Conservation (phyloP, 176 grass and related monocot genomes). For the Phyllostachys edulis region DNA sequence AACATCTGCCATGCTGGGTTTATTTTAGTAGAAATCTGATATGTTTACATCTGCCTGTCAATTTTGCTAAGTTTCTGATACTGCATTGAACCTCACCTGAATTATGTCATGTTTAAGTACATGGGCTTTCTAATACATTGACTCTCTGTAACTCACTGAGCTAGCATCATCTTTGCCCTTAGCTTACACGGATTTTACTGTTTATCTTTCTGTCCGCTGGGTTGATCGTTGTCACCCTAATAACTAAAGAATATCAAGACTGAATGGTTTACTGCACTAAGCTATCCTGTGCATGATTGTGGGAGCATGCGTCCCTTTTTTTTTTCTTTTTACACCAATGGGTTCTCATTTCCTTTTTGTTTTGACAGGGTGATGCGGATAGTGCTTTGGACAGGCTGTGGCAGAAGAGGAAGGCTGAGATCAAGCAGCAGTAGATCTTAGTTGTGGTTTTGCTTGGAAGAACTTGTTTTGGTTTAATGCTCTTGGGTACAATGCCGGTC, state of each 20-base stretch:
- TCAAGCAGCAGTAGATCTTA: slow-evolving; percentile 62
- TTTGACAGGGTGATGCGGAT: slow-evolving; percentile 68
- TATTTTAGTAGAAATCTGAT: neutral
- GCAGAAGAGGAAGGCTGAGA: slow-evolving; percentile 70
- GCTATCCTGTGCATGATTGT: neutral
- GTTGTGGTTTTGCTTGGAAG: neutral
- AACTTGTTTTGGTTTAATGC: slow-evolving; percentile 32
- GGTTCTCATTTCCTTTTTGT: neutral
- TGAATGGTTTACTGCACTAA: neutral
- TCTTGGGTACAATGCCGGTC: slow-evolving; percentile 20
- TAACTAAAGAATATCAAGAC: neutral
- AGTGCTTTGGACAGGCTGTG: slow-evolving; percentile 84
- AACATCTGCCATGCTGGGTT: neutral
- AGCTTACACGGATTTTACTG: neutral
- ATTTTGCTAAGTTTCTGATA: neutral
- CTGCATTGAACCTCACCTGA: neutral
- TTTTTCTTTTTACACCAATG: neutral
- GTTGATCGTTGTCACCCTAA: neutral
- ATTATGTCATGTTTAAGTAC: neutral
- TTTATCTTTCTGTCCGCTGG: neutral
- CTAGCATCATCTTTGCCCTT: neutral
- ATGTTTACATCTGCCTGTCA: neutral
- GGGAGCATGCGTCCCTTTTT: neutral
- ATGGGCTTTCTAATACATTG: neutral
- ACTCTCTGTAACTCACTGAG: neutral